Conservation (phyloP, 176 grass and related monocot species). For the Phyllostachys edulis region DNA sequence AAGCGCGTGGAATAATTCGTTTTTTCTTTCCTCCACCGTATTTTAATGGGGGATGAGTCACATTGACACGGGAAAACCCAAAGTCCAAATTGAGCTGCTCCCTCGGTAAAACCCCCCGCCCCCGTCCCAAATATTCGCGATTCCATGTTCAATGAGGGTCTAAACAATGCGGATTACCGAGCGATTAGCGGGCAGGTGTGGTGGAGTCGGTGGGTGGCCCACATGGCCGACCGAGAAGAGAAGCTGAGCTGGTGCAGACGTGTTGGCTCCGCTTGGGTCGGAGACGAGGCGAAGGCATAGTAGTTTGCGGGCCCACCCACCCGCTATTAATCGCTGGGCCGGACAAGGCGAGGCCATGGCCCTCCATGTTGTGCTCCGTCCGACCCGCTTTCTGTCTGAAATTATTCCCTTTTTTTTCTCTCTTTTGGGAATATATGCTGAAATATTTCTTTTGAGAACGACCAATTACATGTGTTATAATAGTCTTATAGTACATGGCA, state of each 20-base stretch:
- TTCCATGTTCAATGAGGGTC: too few species aligned
- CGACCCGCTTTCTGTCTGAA: background rate
- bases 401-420: background rate
- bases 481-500: too few species aligned
- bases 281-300: background rate
- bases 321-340: background rate
- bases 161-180: background rate
- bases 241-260: background rate
- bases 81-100: background rate
- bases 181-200: background rate
- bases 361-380: background rate
- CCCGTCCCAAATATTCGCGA: too few species aligned
- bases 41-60: constrained; percentile 52
- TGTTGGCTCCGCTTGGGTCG: background rate
- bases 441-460: background rate
- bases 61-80: constrained; percentile 28
- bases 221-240: constrained; percentile 18
- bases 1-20: constrained; percentile 51
- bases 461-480: background rate
- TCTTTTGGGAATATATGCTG: background rate
- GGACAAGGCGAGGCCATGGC: background rate
- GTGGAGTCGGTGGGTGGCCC: background rate
- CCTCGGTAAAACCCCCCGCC: background rate
- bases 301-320: background rate
- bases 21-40: background rate